A percentile compares a stretch with the other conserved stretches of the same genome.
Conservation (phyloP, 306 rosid genomes). For the Phaseolus lunatus region DNA sequence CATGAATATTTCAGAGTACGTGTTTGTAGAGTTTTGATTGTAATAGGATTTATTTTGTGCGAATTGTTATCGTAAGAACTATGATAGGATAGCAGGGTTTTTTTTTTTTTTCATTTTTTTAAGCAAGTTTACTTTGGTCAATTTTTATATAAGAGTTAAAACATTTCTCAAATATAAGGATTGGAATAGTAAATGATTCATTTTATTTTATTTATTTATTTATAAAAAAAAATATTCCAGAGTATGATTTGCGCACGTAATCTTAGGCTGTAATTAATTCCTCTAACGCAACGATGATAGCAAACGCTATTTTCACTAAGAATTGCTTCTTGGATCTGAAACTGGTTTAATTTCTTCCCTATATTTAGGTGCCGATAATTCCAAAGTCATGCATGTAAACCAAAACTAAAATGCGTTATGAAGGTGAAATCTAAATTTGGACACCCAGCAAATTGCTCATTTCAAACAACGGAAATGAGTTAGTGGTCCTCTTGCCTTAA, state of each 20-base stretch:
- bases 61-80: no score
- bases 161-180: no score
- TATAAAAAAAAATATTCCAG: no score
- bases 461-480: background rate
- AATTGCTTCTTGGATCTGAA: slow-evolving; percentile 4
- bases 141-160: no score
- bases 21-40: no score
- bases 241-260: slow-evolving; percentile 31
- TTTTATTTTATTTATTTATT: no score
- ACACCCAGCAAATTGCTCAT: slow-evolving; percentile 1
- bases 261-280: slow-evolving; percentile 9
- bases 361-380: background rate
- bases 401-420: slow-evolving; percentile 30
- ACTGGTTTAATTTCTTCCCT: background rate
- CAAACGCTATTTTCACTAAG: background rate
- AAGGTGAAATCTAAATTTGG: no score
- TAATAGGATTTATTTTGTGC: no score
- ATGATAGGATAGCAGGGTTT: no score
- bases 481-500: slow-evolving; percentile 44
- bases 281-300: slow-evolving; percentile 12
- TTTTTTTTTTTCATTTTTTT: no score
- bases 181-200: no score
- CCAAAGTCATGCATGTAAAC: background rate
- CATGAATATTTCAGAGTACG: slow-evolving; percentile 10
- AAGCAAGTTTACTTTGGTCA: no score